Evolutionary conservation across 805 yeast genomes (phyloP).

Genomic region (Starmerella scarabaei): DNA sequence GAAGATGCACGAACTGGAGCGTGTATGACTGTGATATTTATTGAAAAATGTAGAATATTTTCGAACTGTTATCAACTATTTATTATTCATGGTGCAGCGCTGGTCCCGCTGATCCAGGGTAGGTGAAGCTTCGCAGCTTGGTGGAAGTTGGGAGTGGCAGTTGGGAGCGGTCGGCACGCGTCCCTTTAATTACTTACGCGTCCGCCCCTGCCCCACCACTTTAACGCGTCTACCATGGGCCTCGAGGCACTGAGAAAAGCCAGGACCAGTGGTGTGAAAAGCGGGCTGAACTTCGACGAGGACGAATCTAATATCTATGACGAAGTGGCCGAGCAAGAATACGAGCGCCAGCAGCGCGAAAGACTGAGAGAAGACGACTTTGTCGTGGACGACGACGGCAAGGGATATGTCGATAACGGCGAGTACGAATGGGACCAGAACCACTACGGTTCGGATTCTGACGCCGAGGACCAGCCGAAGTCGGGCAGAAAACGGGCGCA

Average conservation of each 20-base stretch:
- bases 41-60: too few relatives aligned
- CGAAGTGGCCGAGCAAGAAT: slow-evolving; percentile 72
- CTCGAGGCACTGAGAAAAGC: slow-evolving; percentile 17
- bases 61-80: too few relatives aligned
- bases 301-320: slow-evolving; percentile 59
- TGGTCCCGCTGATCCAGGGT: too few relatives aligned
- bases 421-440: slow-evolving; percentile 75
- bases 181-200: not conserved
- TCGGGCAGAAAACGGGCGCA: slow-evolving; percentile 11
- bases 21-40: too few relatives aligned
- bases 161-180: too few relatives aligned
- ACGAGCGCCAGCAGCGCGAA: slow-evolving; percentile 60
- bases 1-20: too few relatives aligned
- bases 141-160: too few relatives aligned
- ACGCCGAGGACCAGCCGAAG: slow-evolving; percentile 22
- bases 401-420: slow-evolving; percentile 89
- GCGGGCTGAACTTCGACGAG: slow-evolving; percentile 36
- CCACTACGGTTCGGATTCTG: slow-evolving; percentile 3
- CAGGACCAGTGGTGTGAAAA: slow-evolving; percentile 30
- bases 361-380: slow-evolving; percentile 81
- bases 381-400: slow-evolving; percentile 87
- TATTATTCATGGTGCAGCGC: too few relatives aligned
- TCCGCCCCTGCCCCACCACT: not conserved
- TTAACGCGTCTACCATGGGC: not conserved
- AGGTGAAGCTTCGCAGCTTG: too few relatives aligned